Conservation (phyloP, 1,284 basidiomycete genomes). For the Cystobasidium pallidum region DNA sequence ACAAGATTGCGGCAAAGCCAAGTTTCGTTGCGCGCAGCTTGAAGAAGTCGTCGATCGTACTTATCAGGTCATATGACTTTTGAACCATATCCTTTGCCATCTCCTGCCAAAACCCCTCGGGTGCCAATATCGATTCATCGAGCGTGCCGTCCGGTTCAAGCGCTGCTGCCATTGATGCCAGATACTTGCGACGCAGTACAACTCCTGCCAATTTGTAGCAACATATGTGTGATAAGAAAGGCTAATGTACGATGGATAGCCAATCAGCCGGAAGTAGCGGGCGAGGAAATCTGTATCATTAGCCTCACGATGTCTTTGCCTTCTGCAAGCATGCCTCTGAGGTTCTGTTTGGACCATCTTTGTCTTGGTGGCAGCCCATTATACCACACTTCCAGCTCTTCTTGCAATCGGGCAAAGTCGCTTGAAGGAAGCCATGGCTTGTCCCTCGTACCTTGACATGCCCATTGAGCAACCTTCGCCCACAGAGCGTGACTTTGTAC, state of each 20-base stretch:
- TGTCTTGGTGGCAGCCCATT: slow-evolving; percentile 8
- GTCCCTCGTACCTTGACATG: slow-evolving; percentile 22
- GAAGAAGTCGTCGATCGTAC: slow-evolving; percentile 39
- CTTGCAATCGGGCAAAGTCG: slow-evolving; percentile 10
- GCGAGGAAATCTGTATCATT: too few species aligned
- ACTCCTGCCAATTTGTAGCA: slow-evolving; percentile 36
- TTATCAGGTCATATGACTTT: slow-evolving; percentile 21
- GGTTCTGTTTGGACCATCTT: slow-evolving; percentile 29
- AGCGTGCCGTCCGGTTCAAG: slow-evolving; percentile 25
- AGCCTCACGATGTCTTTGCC: slow-evolving; percentile 31
- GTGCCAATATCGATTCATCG: slow-evolving; percentile 22
- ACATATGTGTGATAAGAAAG: slow-evolving; percentile 29
- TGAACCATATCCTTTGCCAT: slow-evolving; percentile 33
- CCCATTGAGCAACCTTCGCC: slow-evolving; percentile 39
- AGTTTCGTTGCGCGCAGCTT: slow-evolving; percentile 16
- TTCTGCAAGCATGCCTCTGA: slow-evolving; percentile 34
- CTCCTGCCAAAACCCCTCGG: slow-evolving; percentile 26
- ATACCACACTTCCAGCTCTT: slow-evolving; percentile 29
- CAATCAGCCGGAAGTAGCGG: too few species aligned
- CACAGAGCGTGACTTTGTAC: slow-evolving; percentile 29
- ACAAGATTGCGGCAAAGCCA: slow-evolving; percentile 31
- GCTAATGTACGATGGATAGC: neutral
- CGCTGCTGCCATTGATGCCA: slow-evolving; percentile 32
- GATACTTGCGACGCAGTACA: slow-evolving; percentile 26
- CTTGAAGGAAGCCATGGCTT: slow-evolving; percentile 29